A percentile compares a stretch with the other conserved stretches of the same genome.
Evolutionary conservation across 257 asterid species (phyloP).

Genomic region (Nicotiana noctiflora): DNA sequence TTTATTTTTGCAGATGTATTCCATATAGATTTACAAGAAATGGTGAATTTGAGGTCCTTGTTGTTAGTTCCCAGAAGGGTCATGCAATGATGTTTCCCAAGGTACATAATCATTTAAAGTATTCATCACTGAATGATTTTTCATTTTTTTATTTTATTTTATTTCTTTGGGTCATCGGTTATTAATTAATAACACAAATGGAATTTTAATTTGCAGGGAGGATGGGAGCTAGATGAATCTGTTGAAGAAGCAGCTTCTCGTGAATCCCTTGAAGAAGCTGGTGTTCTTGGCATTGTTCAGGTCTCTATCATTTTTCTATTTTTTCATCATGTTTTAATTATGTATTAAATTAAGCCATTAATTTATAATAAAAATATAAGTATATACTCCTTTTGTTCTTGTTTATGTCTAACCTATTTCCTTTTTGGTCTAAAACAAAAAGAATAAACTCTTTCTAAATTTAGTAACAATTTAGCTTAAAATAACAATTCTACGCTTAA

Average conservation of each 20-base stretch:
- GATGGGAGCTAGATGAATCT: constrained; percentile 80
- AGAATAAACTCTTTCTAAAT: too few species aligned
- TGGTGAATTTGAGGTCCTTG: constrained; percentile 61
- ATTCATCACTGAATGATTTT: not conserved
- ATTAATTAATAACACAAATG: too few species aligned
- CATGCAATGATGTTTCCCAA: constrained; percentile 74
- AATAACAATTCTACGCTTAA: too few species aligned
- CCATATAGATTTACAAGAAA: constrained; percentile 44
- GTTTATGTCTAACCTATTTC: too few species aligned
- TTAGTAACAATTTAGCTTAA: too few species aligned
- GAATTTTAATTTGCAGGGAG: constrained; percentile 37
- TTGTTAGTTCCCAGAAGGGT: constrained; percentile 56
- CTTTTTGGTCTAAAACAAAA: too few species aligned
- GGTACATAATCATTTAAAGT: constrained; percentile 21
- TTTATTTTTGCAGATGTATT: constrained; percentile 41
- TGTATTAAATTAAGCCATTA: too few species aligned
- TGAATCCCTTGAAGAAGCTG: constrained; percentile 78
- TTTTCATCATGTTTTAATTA: not conserved
- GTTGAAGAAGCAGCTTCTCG: constrained; percentile 72
- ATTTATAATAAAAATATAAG: not conserved
- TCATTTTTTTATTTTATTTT: not conserved
- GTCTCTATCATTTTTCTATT: constrained; percentile 15
- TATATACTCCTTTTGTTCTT: too few species aligned
- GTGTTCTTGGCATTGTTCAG: constrained; percentile 68
- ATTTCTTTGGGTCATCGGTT: too few species aligned